Base-by-base conservation (phyloP, 257 asterid species). In the Petunia secreta region DNA sequence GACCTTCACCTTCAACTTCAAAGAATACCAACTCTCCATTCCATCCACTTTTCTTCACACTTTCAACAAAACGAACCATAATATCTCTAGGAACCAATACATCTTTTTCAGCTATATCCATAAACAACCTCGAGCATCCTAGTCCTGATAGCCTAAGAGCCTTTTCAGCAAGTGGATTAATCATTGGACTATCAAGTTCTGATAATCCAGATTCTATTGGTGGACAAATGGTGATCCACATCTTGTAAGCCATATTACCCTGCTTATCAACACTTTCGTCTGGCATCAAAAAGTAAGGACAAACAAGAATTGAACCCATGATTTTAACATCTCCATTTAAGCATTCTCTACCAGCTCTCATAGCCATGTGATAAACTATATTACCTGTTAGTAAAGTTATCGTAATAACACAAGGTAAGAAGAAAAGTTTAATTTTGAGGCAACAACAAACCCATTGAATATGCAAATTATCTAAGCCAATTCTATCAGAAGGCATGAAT, bases 21-120 rank as follows among this genome's bases (percentile, higher is more conserved):
- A 88, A 87, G 63, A 88, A 71, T 82, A 84, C 90, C n/a, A 85
- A 81, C 46, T 84, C 91, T 1, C 96, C 92, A 76, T 43, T 84
- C 93, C 93, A 89, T 1, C 87, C 96, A 65, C 92, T 89, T 76
- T 77, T 78, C 84, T 85, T 88, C 85, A 91, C 81, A 7, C 80
- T 75, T 58, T 87, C 88, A 7, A 75, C 89, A 46, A 85, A 91
- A 25, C 55, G 62, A 5, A 81, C 15, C 38, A 64, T 84, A 3
- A 80, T 78, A 15, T 57, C 81, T 43, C 50, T 48, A 6, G 75
- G 75, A 66, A 41, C 8, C 65, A 88, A 58, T 6, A 0, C 8
- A 79, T 86, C 91, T 78, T 79, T 81, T 81, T 77, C 87, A 57
- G 85, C 50, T 59, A 37, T 39, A 44, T 16, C 43, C 86, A 87